Percentiles rank a stretch among this genome's conserved stretches.
Evolutionary conservation across 2,329 filamentous ascomycete genomes (phyloP).

Genomic region (Botrytis fabae): DNA sequence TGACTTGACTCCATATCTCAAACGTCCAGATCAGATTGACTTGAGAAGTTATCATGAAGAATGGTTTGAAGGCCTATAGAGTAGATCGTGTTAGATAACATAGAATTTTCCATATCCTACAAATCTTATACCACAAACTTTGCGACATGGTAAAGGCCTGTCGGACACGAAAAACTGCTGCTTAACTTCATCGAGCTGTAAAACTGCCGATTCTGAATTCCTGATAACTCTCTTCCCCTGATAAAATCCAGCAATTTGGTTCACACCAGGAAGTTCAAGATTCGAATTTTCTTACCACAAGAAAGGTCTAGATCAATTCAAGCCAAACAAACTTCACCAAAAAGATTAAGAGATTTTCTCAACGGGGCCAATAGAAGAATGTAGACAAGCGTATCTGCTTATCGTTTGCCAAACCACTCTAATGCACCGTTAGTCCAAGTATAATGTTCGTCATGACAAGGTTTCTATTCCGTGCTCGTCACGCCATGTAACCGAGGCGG

Average conservation of each 20-base stretch:
- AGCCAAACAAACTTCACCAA: not conserved
- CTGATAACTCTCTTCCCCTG: too few relatives aligned
- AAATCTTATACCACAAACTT: not conserved
- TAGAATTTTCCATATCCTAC: not conserved
- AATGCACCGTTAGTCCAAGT: not conserved
- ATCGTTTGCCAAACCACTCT: not conserved
- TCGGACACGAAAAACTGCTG: not conserved
- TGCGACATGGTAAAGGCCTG: not conserved
- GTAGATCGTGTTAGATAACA: not conserved
- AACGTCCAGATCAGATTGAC: conserved; percentile 55
- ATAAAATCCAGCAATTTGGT: not conserved
- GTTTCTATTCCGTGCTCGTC: conserved; percentile 21
- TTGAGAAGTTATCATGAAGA: conserved; percentile 64
- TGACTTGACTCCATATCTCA: conserved; percentile 66
- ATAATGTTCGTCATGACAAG: conserved; percentile 20
- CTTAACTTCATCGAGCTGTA: too few relatives aligned
- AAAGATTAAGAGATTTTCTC: too few relatives aligned
- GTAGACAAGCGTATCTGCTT: not conserved
- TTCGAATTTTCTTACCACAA: not conserved
- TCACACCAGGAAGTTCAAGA: not conserved
- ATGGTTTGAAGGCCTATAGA: conserved; percentile 55
- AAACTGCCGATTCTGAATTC: not conserved
- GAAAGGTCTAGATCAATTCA: not conserved
- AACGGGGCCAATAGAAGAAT: not conserved
- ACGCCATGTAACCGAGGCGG: conserved; percentile 16